Percentiles rank a stretch among this genome's conserved stretches.
These are phyloP conservation scores for Coniferiporia sulphurascens DNA, from an alignment of 1,284 basidiomycete species.

Conservation along the genomic window DNA sequence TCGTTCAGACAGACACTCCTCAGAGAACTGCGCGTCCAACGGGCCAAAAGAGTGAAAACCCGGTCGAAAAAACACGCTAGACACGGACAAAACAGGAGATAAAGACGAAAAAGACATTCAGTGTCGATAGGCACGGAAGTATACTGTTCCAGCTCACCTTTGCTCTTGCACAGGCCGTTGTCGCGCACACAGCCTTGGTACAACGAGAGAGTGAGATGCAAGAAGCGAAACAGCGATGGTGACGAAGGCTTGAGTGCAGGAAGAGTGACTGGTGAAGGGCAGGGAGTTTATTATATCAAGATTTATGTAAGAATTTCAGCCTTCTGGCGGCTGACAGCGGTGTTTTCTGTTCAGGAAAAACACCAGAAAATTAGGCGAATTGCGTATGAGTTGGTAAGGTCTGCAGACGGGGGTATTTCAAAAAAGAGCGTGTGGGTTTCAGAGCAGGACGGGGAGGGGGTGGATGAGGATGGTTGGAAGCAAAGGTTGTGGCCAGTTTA, in stretches of 20 bases:
- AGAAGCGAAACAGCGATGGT: neutral
- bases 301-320: neutral
- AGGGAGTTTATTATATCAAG: neutral
- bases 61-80: neutral
- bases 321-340: neutral
- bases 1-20: slow-evolving; percentile 26
- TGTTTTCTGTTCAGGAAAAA: neutral
- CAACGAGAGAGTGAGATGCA: neutral
- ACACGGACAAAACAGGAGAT: neutral
- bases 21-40: neutral
- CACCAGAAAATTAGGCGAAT: neutral
- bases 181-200: neutral
- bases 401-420: neutral
- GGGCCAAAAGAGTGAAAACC: neutral
- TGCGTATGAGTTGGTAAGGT: neutral
- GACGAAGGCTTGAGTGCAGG: neutral
- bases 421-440: neutral
- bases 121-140: neutral
- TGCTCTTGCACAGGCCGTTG: neutral
- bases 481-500: neutral
- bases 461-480: neutral
- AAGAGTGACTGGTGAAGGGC: neutral
- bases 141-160: neutral
- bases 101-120: neutral
- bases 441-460: neutral